phyloP scores from a whole-genome alignment of 805 yeast species.

The Candida succiphila region DNA sequence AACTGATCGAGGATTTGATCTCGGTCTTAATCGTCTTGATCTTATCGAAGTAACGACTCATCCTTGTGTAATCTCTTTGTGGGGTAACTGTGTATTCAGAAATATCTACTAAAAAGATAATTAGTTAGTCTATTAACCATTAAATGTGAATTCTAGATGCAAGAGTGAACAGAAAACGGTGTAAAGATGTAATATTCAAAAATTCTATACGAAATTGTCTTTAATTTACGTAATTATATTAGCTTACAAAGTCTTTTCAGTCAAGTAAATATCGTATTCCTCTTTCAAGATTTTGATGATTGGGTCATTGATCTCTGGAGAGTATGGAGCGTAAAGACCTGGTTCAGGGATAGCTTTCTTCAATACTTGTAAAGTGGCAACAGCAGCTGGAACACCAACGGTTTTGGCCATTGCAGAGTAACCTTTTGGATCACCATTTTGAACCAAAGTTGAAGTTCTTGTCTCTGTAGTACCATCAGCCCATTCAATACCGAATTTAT shows the following conservation, averaged over 20 bases:
- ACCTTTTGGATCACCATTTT: conserved; percentile 85
- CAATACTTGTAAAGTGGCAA: conserved; percentile 80
- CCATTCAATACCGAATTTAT: conserved; percentile 96
- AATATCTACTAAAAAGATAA: too few species aligned
- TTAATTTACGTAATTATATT: background rate
- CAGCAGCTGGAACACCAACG: conserved; percentile 98
- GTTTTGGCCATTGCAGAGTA: conserved; percentile 98
- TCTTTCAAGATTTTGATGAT: conserved; percentile 87
- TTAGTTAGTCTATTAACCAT: too few species aligned
- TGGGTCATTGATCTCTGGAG: conserved; percentile 84
- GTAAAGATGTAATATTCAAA: too few species aligned
- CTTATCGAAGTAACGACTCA: too few species aligned
- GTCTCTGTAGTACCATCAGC: conserved; percentile 85
- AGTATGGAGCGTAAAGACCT: conserved; percentile 90
- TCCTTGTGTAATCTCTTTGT: too few species aligned
- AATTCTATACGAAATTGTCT: too few species aligned
- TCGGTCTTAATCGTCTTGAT: too few species aligned
- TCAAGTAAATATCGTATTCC: conserved; percentile 76
- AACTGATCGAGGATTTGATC: conserved; percentile 11
- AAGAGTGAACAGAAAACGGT: too few species aligned
- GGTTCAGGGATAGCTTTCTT: conserved; percentile 67
- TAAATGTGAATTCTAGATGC: too few species aligned
- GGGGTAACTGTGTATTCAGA: too few species aligned
- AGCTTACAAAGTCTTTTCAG: conserved; percentile 64
- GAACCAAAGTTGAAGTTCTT: conserved; percentile 92